phyloP scores from a whole-genome alignment of 768 basidiomycete genomes.

The Boletus barrowsii region DNA sequence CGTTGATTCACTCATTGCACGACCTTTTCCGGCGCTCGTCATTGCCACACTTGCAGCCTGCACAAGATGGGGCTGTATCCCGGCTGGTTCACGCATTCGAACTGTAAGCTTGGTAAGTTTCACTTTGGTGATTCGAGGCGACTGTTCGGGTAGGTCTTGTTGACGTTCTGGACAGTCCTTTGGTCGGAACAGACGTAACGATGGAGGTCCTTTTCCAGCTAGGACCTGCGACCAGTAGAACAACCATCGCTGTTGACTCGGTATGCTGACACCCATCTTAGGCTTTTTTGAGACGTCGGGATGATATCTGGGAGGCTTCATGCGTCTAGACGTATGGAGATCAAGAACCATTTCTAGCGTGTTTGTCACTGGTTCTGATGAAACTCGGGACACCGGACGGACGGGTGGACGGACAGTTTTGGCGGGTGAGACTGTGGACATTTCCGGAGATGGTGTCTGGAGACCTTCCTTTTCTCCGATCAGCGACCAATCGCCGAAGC shows the following conservation, averaged over 20 bases:
- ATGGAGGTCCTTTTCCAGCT: constrained; percentile 49
- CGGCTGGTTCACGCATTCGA: constrained; percentile 56
- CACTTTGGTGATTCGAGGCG: constrained; percentile 39
- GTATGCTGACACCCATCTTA: constrained; percentile 71
- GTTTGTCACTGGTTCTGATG: constrained; percentile 26
- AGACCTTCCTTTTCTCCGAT: constrained; percentile 20
- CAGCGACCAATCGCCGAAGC: constrained; percentile 17
- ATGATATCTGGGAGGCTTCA: constrained; percentile 41
- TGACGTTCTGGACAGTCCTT: constrained; percentile 2
- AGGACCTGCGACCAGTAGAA: constrained; percentile 75
- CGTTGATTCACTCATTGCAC: constrained; percentile 24
- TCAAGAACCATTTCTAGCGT: constrained; percentile 56
- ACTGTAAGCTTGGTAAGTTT: constrained; percentile 55
- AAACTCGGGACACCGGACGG: constrained; percentile 5
- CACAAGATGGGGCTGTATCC: constrained; percentile 49
- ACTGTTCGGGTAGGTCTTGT: constrained; percentile 5
- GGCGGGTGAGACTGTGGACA: background rate
- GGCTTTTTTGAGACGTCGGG: constrained; percentile 28
- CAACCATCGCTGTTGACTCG: constrained; percentile 76
- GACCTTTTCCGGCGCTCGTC: constrained; percentile 42
- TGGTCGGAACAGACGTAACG: constrained; percentile 40
- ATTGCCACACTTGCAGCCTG: constrained; percentile 57
- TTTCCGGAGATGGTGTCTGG: constrained; percentile 6
- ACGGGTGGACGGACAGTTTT: background rate
- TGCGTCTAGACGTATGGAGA: constrained; percentile 67